Conservation (phyloP, 495 filamentous ascomycete genomes). For the Xylaria curta region DNA sequence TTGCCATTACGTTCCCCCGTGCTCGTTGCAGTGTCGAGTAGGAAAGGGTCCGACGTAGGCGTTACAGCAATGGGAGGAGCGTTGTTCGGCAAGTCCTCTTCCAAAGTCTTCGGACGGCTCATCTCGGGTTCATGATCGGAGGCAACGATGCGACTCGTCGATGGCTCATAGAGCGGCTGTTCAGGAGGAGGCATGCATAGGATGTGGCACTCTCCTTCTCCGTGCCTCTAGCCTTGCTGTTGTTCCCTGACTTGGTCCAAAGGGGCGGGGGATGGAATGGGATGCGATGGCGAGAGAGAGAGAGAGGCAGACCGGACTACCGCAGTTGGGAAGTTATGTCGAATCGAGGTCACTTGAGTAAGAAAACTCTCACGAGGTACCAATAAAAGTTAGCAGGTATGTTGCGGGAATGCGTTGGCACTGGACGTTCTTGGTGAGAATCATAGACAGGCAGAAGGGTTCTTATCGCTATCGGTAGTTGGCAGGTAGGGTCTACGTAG, state of each 20-base stretch:
- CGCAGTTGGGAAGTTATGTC: neutral
- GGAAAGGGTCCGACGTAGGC: slow-evolving; percentile 23
- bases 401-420: neutral
- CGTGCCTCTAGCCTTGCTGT: neutral
- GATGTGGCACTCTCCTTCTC: slow-evolving; percentile 10
- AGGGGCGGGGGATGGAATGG: neutral
- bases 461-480: slow-evolving; percentile 22
- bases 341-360: neutral
- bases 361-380: neutral
- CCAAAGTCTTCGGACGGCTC: slow-evolving; percentile 35
- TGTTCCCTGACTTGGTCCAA: neutral
- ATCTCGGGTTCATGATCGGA: slow-evolving; percentile 44
- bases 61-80: slow-evolving; percentile 31
- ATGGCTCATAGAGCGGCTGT: slow-evolving; percentile 32
- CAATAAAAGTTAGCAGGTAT: neutral
- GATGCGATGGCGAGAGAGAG: neutral
- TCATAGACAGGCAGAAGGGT: neutral
- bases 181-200: slow-evolving; percentile 42
- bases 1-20: neutral
- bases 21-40: slow-evolving; percentile 20
- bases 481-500: neutral
- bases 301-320: neutral
- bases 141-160: slow-evolving; percentile 32
- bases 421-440: neutral
- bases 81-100: slow-evolving; percentile 23